phyloP scores from a whole-genome alignment of 768 basidiomycete genomes.

The Porpolomopsis calyptriformis region DNA sequence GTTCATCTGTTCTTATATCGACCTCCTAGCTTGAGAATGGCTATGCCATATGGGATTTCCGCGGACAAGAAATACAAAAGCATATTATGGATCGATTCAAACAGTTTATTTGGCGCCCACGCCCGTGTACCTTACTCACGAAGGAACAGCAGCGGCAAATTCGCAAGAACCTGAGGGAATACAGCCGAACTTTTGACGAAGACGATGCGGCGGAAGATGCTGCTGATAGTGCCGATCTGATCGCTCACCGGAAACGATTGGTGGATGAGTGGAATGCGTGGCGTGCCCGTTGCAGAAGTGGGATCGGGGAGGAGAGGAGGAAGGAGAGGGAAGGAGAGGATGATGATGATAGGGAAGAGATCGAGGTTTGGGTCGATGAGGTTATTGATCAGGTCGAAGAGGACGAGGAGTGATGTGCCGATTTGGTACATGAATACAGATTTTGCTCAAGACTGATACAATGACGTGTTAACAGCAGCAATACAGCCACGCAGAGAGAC shows the following conservation, averaged over 20 bases:
- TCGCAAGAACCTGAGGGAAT: conserved; percentile 83
- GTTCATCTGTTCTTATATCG: conserved; percentile 5
- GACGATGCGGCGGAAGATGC: conserved; percentile 94
- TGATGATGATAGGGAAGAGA: conserved; percentile 67
- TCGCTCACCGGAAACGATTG: conserved; percentile 80
- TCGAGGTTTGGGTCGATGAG: conserved; percentile 91
- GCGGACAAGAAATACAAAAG: conserved; percentile 88
- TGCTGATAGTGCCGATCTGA: conserved; percentile 86
- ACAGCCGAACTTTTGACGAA: conserved; percentile 86
- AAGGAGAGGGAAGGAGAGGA: conserved; percentile 22
- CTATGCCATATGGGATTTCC: conserved; percentile 95
- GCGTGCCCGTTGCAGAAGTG: conserved; percentile 62
- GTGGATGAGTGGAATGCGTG: conserved; percentile 99
- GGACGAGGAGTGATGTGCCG: conserved; percentile 37
- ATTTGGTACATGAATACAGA: too few relatives aligned
- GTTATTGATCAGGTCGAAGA: conserved; percentile 89
- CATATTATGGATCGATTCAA: conserved; percentile 91
- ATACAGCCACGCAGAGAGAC: too few relatives aligned
- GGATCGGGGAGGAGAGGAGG: conserved; percentile 44
- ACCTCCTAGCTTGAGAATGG: conserved; percentile 81
- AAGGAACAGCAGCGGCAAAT: conserved; percentile 84
- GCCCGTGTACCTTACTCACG: conserved; percentile 77
- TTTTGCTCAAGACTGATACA: too few relatives aligned
- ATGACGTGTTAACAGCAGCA: too few relatives aligned
- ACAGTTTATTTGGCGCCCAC: conserved; percentile 97